Evolutionary conservation across 2,329 filamentous ascomycete species (phyloP), one percentile per base, ranked within the genome.

Genomic region (Talaromyces sp.): DNA sequence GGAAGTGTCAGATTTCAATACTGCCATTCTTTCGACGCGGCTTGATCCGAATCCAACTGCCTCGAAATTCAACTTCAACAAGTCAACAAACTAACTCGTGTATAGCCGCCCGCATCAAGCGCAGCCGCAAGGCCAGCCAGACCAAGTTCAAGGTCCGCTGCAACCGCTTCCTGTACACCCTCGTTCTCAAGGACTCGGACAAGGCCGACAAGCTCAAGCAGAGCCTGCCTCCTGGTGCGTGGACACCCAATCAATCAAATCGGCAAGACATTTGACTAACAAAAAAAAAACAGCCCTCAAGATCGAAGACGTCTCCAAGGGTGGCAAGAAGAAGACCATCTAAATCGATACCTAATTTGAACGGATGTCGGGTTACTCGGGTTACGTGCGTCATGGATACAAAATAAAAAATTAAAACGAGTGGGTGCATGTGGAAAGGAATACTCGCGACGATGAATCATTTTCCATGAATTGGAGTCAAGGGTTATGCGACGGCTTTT

Each of bases 71-170:
- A 55, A 55, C 17, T 42, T 15, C 17, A 19, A 8, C 22, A 44
- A 19, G 28, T 15, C 22, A 27, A 56, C 22, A 44, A 27, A 56
- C 54, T n/a, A 42, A 44, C 36, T 22, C n/a, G 39, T 49, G 65
- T 73, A 67, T 73, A 93, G 90, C 90, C 82, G 90, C 90, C 77
- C 88, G 90, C 81, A 92, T 93, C 86, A 93, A 98, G 92, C 95
- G 96, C 87, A 96, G 89, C 88, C 89, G 88, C 82, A 88, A 90
- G 84, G 84, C 84, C 77, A 86, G 89, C 80, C 89, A 93, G 86
- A 93, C 95, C 89, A 99, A 99, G 90, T 98, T 99, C 92, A 99
- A 99, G 92, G 93, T 99, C 87, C 92, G 95, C 82, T 98, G 95
- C 90, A 86, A 91, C 80, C 88, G 88, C 77, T 88, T 95, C 86